Conservation (phyloP, 352 stramenopile species). For the Aphanomyces cochlioides region DNA sequence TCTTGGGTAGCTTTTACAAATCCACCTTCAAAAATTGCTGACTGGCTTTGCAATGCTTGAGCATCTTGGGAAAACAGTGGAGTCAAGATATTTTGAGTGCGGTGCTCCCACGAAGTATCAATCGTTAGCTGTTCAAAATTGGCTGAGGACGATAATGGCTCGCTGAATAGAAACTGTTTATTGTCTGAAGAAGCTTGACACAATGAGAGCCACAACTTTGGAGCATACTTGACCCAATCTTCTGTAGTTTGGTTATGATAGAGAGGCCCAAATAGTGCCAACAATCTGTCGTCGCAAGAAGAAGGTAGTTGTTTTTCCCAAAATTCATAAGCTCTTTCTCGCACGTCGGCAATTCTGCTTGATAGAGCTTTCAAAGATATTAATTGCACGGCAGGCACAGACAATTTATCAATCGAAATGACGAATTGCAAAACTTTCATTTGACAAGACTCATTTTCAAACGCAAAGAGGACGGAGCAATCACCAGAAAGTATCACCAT, state of each 20-base stretch:
- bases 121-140: slow-evolving; percentile 55
- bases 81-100: slow-evolving; percentile 55
- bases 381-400: neutral
- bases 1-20: slow-evolving; percentile 32
- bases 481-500: neutral
- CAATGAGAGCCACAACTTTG: slow-evolving; percentile 43
- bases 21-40: slow-evolving; percentile 1
- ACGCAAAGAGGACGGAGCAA: neutral
- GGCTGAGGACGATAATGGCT: slow-evolving; percentile 38
- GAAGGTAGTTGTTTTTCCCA: slow-evolving; percentile 42
- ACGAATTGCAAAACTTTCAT: slow-evolving; percentile 22
- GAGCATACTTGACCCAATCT: slow-evolving; percentile 63
- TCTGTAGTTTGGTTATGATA: slow-evolving; percentile 47
- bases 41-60: slow-evolving; percentile 41
- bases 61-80: slow-evolving; percentile 74
- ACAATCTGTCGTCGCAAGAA: slow-evolving; percentile 42
- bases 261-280: slow-evolving; percentile 53
- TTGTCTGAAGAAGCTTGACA: slow-evolving; percentile 37
- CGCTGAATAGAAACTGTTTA: slow-evolving; percentile 45
- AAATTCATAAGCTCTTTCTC: slow-evolving; percentile 44
- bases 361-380: slow-evolving; percentile 49
- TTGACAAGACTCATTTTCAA: neutral
- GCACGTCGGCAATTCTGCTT: slow-evolving; percentile 45
- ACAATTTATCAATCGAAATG: neutral
- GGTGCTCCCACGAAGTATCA: slow-evolving; percentile 64